phyloP scores from a whole-genome alignment of 2,329 filamentous ascomycete species.

The Cadophora sp. region DNA sequence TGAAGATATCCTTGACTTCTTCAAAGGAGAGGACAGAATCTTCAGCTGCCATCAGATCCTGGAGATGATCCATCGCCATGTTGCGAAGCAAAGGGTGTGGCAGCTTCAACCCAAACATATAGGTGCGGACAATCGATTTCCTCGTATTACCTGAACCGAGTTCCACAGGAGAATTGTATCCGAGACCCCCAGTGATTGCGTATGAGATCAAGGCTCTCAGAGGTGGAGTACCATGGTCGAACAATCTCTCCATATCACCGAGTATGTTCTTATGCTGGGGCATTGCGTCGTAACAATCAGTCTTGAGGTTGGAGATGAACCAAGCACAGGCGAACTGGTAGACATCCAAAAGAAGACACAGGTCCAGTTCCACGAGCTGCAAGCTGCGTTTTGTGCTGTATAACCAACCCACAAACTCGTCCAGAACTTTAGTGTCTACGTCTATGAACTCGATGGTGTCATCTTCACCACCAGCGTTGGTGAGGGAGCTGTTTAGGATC shows the following conservation, averaged over 20 bases:
- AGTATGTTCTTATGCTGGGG: not conserved
- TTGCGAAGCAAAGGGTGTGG: not conserved
- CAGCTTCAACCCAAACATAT: constrained; percentile 4
- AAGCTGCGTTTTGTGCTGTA: not conserved
- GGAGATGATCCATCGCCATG: not conserved
- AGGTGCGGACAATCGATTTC: not conserved
- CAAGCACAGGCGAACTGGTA: not conserved
- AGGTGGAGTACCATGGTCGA: no score
- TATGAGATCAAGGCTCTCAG: not conserved
- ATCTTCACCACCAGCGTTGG: not conserved
- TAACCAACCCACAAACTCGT: not conserved
- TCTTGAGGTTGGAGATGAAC: not conserved
- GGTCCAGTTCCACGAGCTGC: not conserved
- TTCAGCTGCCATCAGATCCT: not conserved
- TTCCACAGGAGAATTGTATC: no score
- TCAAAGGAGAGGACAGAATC: not conserved
- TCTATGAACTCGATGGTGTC: not conserved
- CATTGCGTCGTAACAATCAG: not conserved
- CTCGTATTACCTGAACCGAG: no score
- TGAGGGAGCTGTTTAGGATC: not conserved
- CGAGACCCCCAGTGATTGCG: not conserved
- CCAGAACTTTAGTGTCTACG: not conserved
- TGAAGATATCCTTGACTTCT: not conserved
- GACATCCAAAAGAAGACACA: not conserved
- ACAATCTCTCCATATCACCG: not conserved